Evolutionary conservation across 352 stramenopile species (phyloP).

Genomic region (Globisporangium takayamanum): DNA sequence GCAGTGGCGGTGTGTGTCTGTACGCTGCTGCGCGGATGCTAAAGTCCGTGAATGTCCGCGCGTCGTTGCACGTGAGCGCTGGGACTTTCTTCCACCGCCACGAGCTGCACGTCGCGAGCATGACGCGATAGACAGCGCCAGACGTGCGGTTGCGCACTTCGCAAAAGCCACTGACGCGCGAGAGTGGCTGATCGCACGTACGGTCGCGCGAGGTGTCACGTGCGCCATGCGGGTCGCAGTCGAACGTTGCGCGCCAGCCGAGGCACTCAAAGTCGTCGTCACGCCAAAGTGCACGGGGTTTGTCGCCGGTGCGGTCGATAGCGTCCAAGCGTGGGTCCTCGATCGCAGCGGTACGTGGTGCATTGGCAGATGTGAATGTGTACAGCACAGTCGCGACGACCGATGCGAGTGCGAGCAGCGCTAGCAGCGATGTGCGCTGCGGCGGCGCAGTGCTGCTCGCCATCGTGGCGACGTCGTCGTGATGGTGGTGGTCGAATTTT

Average conservation of each 20-base stretch:
- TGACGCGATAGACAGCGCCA: slow-evolving; percentile 42
- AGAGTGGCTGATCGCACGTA: slow-evolving; percentile 33
- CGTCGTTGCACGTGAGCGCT: slow-evolving; percentile 53
- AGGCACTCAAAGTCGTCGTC: slow-evolving; percentile 66
- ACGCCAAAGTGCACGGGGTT: slow-evolving; percentile 29
- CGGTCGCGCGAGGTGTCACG: slow-evolving; percentile 36
- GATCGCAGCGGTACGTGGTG: not conserved
- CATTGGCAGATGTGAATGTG: not conserved
- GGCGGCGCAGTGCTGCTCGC: not conserved
- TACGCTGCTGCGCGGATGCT: slow-evolving; percentile 44
- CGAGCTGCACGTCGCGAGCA: slow-evolving; percentile 71
- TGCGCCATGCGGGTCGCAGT: slow-evolving; percentile 49
- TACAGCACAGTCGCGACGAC: not conserved
- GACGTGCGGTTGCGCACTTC: slow-evolving; percentile 62
- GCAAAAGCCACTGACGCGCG: slow-evolving; percentile 52
- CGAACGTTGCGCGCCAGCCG: slow-evolving; percentile 58
- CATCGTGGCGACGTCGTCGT: too few relatives aligned
- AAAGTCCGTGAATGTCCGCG: slow-evolving; percentile 59
- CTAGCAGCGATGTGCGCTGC: not conserved
- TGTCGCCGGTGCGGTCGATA: slow-evolving; percentile 31
- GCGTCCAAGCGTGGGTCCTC: slow-evolving; percentile 27
- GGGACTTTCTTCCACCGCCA: slow-evolving; percentile 37
- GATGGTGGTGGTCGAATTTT: too few relatives aligned
- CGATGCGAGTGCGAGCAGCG: not conserved
- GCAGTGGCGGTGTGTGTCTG: slow-evolving; percentile 17